Conservation (phyloP, 2,329 filamentous ascomycete species). For the Lizonia empirigonia region DNA sequence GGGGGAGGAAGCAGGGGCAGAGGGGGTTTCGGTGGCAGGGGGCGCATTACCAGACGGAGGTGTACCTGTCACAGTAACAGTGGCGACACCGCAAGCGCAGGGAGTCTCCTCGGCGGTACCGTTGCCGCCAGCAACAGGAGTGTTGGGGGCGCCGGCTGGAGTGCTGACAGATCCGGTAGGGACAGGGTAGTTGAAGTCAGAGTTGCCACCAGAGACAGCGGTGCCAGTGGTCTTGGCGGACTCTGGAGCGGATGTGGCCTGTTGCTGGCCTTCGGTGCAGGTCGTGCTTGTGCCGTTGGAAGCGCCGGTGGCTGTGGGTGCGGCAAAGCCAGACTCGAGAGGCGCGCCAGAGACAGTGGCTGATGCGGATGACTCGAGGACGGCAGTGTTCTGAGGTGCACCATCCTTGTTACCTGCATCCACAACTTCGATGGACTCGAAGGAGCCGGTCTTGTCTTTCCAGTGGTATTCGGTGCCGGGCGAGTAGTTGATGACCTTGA, state of each 20-base stretch:
- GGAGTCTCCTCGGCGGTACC: conserved; percentile 18
- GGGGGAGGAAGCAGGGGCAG: conserved; percentile 17
- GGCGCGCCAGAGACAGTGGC: conserved; percentile 33
- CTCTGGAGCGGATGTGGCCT: conserved; percentile 4
- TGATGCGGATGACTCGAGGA: conserved; percentile 35
- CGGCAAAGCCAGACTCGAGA: conserved; percentile 32
- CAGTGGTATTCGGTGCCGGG: conserved; percentile 59
- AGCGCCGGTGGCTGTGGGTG: conserved; percentile 24
- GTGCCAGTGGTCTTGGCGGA: conserved; percentile 8
- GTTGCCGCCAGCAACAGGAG: conserved; percentile 1
- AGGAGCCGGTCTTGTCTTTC: conserved; percentile 55
- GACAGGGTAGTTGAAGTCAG: conserved; percentile 23
- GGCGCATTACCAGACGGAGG: conserved; percentile 29
- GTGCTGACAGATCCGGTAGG: conserved; percentile 14
- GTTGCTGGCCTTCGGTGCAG: conserved; percentile 20
- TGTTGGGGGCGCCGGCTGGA: conserved; percentile 6
- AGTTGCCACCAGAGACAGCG: conserved; percentile 13
- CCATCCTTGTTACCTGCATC: conserved; percentile 42
- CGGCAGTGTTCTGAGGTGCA: conserved; percentile 34
- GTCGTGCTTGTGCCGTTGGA: conserved; percentile 18
- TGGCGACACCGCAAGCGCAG: conserved; percentile 36
- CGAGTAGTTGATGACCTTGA: conserved; percentile 60
- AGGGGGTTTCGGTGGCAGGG: conserved; percentile 20
- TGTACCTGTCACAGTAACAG: conserved; percentile 38
- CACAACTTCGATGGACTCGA: conserved; percentile 55